Evolutionary conservation across 352 stramenopile species (phyloP).

Genomic region (Thalassiosira livingstoniorum): DNA sequence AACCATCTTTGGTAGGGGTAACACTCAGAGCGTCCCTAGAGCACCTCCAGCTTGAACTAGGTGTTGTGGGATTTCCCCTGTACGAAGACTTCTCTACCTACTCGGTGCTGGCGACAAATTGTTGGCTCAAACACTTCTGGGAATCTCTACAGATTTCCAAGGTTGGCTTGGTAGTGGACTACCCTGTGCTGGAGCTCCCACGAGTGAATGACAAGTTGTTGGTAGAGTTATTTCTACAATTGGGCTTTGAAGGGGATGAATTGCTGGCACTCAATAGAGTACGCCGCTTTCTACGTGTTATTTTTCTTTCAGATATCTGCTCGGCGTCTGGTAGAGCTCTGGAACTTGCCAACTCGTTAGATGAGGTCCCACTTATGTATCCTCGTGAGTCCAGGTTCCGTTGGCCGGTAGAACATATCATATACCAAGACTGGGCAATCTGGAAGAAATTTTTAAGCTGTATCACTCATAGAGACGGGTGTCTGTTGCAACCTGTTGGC

Average conservation of each 20-base stretch:
- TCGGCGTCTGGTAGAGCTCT: neutral
- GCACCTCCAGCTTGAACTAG: too few relatives aligned
- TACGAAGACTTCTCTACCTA: too few relatives aligned
- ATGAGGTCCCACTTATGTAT: neutral
- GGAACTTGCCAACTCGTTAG: neutral
- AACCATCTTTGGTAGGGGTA: too few relatives aligned
- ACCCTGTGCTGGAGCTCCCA: too few relatives aligned
- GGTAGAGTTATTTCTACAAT: neutral
- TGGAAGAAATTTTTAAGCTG: neutral
- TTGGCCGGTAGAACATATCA: neutral
- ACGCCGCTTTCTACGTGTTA: neutral
- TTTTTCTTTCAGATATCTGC: neutral
- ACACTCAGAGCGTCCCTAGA: too few relatives aligned
- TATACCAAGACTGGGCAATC: neutral
- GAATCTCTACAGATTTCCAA: too few relatives aligned
- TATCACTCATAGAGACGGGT: neutral
- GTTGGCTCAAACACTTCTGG: too few relatives aligned
- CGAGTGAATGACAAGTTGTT: neutral
- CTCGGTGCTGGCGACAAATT: too few relatives aligned
- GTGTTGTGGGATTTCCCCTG: too few relatives aligned
- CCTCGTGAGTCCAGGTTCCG: too few relatives aligned
- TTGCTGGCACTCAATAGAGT: neutral
- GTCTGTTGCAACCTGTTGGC: neutral
- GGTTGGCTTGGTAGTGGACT: too few relatives aligned
- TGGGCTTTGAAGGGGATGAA: neutral